A percentile compares a stretch with the other conserved stretches of the same genome.
phyloP scores from a whole-genome alignment of 352 stramenopile genomes.

The Phytopythium kandeliae region DNA sequence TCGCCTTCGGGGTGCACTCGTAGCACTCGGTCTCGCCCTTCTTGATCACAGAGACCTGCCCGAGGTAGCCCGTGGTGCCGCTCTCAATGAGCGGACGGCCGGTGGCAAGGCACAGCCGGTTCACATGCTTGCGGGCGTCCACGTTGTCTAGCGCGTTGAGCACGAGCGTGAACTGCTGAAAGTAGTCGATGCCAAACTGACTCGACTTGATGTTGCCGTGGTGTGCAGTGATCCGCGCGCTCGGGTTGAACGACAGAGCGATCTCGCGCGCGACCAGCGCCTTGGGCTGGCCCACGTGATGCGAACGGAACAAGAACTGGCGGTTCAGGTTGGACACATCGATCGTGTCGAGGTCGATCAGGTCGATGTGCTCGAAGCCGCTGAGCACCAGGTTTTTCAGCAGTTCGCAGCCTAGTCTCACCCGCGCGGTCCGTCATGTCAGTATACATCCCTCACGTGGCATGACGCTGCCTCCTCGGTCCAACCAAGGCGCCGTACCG shows the following conservation, averaged over 20 bases:
- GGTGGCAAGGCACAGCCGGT: constrained; percentile 95
- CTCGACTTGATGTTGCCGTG: constrained; percentile 97
- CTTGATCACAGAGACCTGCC: constrained; percentile 97
- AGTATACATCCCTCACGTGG: no score
- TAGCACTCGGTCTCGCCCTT: constrained; percentile 98
- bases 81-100: constrained; percentile 93
- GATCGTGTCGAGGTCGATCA: constrained; percentile 99
- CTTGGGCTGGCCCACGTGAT: constrained; percentile 98
- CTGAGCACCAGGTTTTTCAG: constrained; percentile 99
- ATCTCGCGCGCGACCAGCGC: constrained; percentile 83
- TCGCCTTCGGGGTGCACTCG: constrained; percentile 95
- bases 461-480: no score
- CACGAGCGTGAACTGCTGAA: constrained; percentile 96
- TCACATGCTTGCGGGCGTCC: constrained; percentile 97
- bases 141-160: constrained; percentile 99
- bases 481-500: constrained; percentile 49
- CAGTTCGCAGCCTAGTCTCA: constrained; percentile 96
- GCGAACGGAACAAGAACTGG: constrained; percentile 98
- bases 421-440: no score
- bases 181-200: constrained; percentile 92
- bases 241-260: constrained; percentile 86
- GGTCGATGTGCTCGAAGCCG: constrained; percentile 90
- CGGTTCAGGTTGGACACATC: constrained; percentile 99
- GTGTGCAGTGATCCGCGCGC: constrained; percentile 87
- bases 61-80: constrained; percentile 98